Base-by-base conservation (phyloP, 1,284 basidiomycete genomes). In the Moniliella sp. region DNA sequence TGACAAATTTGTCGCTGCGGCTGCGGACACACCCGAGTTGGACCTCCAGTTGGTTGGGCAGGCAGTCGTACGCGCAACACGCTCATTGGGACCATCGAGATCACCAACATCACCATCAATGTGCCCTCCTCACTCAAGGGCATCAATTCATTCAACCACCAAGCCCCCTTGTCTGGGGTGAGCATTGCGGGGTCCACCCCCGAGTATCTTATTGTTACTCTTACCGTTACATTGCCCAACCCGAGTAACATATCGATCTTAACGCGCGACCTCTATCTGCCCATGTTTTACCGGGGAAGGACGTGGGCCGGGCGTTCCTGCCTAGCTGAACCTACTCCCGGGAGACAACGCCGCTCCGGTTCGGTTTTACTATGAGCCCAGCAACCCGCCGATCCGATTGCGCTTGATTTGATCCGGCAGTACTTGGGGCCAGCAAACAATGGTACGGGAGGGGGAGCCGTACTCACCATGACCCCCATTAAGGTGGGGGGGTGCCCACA, bases 341-440 rank as follows among this genome's bases (percentile, higher is more conserved):
- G 75, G 75, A 32, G 52, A n/a, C 36, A 75, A 76, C 43, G 45
- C 48, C 2, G 49, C 72, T 15, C 35, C 63, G 0, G 63, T 73
- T 4, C 71, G 74, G 48, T 77, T 78, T 64, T 72, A 67, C 38
- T 79, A 78, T 46, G 58, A 66, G 42, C 76, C 76, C 0, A 64
- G 63, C 5, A 61, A 76, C 53, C 65, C 70, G 75, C 76, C 44
- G 69, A 76, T 43, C 72, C 73, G 2, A 61, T 64, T 10, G 74
- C 76, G n/a, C n/a, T n/a, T 55, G 29, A 31, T 13, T 34, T 62
- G 37, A 38, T 63, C 4, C 32, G 39, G 15, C 38, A 34, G 31
- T 62, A 61, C 40, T 34, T 60, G 5, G 43, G 50, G 35, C 47
- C 51, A 1, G 62, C 59, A 14, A 52, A 67, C 10, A 23, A 23